Percentiles rank a stretch among this genome's conserved stretches.
These are phyloP conservation scores for Rasamsonia emersonii DNA, from an alignment of 2,329 filamentous ascomycete species.

Conservation along the genomic window DNA sequence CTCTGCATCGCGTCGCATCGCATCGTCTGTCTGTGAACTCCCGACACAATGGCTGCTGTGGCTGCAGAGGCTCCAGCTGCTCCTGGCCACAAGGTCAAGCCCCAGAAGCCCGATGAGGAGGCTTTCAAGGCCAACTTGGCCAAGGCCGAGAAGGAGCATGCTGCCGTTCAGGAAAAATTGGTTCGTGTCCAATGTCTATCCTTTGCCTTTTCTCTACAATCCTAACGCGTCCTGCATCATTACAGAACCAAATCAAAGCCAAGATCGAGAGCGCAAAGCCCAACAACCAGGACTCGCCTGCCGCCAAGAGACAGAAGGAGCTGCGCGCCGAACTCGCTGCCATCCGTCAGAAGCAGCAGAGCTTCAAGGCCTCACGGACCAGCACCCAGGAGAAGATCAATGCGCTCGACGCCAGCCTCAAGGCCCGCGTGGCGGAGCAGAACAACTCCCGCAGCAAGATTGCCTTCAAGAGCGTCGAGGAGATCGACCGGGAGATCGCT, in stretches of 20 bases:
- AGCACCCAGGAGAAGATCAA: constrained; percentile 84
- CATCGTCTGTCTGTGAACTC: too few species aligned
- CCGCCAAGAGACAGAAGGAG: constrained; percentile 75
- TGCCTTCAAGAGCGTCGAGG: constrained; percentile 77
- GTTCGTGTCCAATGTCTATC: too few species aligned
- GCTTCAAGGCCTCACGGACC: constrained; percentile 72
- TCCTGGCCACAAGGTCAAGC: constrained; percentile 46
- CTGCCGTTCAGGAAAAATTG: constrained; percentile 62
- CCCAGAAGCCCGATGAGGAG: constrained; percentile 80
- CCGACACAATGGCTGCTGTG: constrained; percentile 9
- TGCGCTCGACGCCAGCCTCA: constrained; percentile 80
- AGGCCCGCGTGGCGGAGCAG: constrained; percentile 74
- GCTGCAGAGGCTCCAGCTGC: constrained; percentile 12
- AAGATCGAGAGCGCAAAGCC: constrained; percentile 80
- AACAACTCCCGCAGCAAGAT: constrained; percentile 76
- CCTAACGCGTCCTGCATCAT: constrained; percentile 9
- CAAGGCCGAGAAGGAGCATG: constrained; percentile 79
- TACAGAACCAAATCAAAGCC: constrained; percentile 77
- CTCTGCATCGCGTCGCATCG: too few species aligned
- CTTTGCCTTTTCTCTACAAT: too few species aligned
- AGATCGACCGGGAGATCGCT: constrained; percentile 75
- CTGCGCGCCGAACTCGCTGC: constrained; percentile 72
- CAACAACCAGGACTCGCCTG: constrained; percentile 72
- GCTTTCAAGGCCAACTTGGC: constrained; percentile 70
- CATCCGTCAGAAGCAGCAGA: constrained; percentile 80